These are phyloP conservation scores for Berberis thunbergii DNA, from an alignment of 164 flowering plant genomes.

Conservation along the genomic window DNA sequence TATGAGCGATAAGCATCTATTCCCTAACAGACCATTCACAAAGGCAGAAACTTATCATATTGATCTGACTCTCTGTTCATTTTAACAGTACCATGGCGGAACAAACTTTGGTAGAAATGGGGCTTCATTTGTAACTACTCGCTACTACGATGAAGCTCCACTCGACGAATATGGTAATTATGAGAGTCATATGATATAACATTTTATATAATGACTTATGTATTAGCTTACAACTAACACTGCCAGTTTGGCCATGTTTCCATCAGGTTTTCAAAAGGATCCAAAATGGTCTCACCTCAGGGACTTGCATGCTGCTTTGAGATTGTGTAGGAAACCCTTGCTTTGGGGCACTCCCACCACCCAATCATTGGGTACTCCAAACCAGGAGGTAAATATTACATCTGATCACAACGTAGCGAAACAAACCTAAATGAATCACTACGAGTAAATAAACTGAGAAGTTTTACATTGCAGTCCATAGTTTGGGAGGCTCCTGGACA, in stretches of 20 bases:
- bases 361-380: conserved; percentile 18
- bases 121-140: conserved; percentile 55
- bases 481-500: conserved; percentile 33
- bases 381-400: conserved; percentile 14
- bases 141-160: conserved; percentile 86
- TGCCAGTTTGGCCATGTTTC: neutral
- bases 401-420: neutral
- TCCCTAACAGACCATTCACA: neutral
- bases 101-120: conserved; percentile 67
- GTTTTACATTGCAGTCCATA: conserved; percentile 31
- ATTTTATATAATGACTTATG: too few species aligned
- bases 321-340: conserved; percentile 60
- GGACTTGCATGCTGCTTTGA: conserved; percentile 73
- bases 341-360: conserved; percentile 37
- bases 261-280: conserved; percentile 53
- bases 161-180: conserved; percentile 64
- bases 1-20: neutral
- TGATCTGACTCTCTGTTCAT: neutral
- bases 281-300: conserved; percentile 84
- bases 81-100: conserved; percentile 65
- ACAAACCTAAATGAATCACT: neutral
- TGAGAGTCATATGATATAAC: too few species aligned
- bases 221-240: neutral
- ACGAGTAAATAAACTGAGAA: neutral
- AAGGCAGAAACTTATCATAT: neutral